Evolutionary conservation across 805 yeast genomes (phyloP).

Genomic region (Ogataea chonburiensis): DNA sequence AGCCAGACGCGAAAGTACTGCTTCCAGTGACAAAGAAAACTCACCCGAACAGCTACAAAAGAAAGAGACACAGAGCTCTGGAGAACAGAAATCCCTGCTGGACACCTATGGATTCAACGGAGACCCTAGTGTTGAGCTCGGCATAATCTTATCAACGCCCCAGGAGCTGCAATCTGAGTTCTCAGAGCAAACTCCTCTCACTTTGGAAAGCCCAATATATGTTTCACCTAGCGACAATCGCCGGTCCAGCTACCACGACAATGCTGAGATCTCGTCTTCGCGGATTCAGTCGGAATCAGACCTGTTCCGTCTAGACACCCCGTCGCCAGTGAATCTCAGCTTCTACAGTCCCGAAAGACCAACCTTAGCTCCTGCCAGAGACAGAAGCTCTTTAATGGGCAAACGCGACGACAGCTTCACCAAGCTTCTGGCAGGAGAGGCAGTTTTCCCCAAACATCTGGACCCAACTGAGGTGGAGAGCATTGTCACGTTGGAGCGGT

Average conservation of each 20-base stretch:
- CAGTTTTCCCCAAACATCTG: conserved; percentile 68
- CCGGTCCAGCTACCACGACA: conserved; percentile 14
- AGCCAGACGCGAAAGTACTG: conserved; percentile 1
- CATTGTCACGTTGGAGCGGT: conserved; percentile 68
- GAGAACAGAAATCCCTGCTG: conserved; percentile 16
- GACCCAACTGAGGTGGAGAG: conserved; percentile 70
- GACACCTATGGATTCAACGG: conserved; percentile 26
- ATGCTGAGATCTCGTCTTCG: conserved; percentile 14
- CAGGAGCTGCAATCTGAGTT: conserved; percentile 11
- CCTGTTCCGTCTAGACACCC: conserved; percentile 15
- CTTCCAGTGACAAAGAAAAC: conserved; percentile 5
- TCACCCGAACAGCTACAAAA: not conserved
- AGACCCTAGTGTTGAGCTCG: conserved; percentile 4
- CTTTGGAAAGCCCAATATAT: conserved; percentile 15
- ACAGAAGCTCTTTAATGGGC: conserved; percentile 1
- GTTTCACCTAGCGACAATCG: conserved; percentile 16
- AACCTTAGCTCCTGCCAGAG: conserved; percentile 11
- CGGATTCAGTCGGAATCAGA: conserved; percentile 18
- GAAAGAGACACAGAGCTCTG: not conserved
- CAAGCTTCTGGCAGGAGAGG: conserved; percentile 47
- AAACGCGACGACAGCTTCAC: conserved; percentile 16
- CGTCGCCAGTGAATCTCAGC: conserved; percentile 17
- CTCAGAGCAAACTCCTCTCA: conserved; percentile 5
- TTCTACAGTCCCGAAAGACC: conserved; percentile 5
- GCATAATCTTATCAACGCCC: conserved; percentile 17